phyloP scores from a whole-genome alignment of 371 early-diverging fungal species.

The Mortierella sp. region DNA sequence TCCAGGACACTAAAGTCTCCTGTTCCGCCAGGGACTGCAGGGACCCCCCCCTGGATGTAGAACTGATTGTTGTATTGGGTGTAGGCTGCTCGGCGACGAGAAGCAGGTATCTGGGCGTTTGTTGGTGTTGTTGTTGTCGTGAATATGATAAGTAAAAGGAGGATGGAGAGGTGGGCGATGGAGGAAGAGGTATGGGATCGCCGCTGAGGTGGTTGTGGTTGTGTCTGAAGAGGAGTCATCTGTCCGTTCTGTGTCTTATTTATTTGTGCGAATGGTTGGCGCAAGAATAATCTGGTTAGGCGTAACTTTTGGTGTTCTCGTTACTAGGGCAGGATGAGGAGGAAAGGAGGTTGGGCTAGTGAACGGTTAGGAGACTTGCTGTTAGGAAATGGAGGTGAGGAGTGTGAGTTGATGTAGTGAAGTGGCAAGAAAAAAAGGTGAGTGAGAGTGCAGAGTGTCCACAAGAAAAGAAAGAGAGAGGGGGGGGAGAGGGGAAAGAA shows the following conservation, averaged over 20 bases:
- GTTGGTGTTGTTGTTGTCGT: not conserved
- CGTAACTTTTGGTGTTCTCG: not conserved
- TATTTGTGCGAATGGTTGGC: not conserved
- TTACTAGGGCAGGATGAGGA: not conserved
- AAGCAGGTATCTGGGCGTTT: not conserved
- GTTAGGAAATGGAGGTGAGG: not conserved
- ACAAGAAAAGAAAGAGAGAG: too few relatives aligned
- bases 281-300: not conserved
- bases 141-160: constrained; percentile 9
- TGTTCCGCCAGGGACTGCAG: not conserved
- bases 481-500: not conserved
- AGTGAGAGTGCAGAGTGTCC: not conserved
- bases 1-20: constrained; percentile 22
- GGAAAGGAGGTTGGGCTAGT: not conserved
- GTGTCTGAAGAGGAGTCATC: not conserved
- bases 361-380: not conserved
- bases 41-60: constrained; percentile 46
- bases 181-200: not conserved
- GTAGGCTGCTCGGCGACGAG: constrained; percentile 27
- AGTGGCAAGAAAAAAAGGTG: not conserved
- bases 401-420: not conserved
- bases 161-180: not conserved
- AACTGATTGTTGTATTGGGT: constrained; percentile 18
- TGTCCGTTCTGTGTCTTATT: not conserved
- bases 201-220: not conserved